These are phyloP conservation scores for Lithospermum erythrorhizon DNA, from an alignment of 257 asterid genomes.

Conservation along the genomic window DNA sequence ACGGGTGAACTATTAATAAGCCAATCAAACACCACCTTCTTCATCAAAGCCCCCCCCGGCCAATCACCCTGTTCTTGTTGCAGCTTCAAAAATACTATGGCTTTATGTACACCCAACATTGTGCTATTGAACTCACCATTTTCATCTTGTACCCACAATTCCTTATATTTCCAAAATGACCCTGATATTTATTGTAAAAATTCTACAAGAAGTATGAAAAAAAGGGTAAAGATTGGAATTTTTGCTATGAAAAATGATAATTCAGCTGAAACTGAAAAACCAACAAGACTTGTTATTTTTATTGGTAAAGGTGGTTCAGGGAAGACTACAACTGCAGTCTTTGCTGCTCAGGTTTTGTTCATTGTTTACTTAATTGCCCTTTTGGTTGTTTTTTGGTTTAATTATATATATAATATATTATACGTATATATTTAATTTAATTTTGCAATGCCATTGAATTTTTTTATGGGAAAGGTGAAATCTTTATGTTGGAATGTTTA, in stretches of 20 bases:
- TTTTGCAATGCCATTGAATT: too few relatives aligned
- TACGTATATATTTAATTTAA: too few relatives aligned
- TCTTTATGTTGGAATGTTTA: too few relatives aligned
- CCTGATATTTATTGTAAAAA: slow-evolving; percentile 15
- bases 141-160: background rate
- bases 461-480: too few relatives aligned
- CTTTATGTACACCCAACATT: background rate
- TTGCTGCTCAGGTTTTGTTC: slow-evolving; percentile 79
- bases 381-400: background rate
- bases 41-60: background rate
- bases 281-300: slow-evolving; percentile 69
- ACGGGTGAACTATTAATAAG: too few relatives aligned
- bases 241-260: slow-evolving; percentile 26
- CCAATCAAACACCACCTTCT: background rate
- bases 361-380: background rate
- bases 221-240: slow-evolving; percentile 20
- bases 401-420: too few relatives aligned
- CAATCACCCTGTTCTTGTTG: background rate
- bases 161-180: slow-evolving; percentile 4
- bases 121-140: background rate
- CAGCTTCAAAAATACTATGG: background rate
- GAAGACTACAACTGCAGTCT: slow-evolving; percentile 75
- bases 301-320: slow-evolving; percentile 98
- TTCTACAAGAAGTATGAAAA: slow-evolving; percentile 10
- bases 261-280: slow-evolving; percentile 27